Conservation (phyloP, 2,329 filamentous ascomycete species). For the Stagonosporopsis vannaccii region DNA sequence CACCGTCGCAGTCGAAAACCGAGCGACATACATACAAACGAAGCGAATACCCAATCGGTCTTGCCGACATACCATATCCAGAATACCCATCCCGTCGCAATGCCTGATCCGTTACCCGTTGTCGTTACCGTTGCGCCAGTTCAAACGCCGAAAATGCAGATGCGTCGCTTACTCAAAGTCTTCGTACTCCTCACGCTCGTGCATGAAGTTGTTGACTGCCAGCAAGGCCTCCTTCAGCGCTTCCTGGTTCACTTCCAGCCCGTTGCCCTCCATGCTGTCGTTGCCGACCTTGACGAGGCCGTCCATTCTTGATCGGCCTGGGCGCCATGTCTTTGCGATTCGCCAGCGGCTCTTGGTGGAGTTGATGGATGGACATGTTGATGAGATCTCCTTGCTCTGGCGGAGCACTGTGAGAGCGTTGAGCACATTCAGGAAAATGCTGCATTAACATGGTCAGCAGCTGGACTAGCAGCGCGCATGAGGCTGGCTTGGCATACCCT, state of each 20-base stretch:
- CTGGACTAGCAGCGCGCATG: conserved; percentile 8
- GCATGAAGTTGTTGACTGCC: conserved; percentile 50
- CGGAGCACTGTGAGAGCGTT: conserved; percentile 44
- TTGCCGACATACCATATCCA: conserved; percentile 17
- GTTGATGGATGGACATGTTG: conserved; percentile 42
- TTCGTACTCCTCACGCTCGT: conserved; percentile 43
- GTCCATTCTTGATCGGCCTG: conserved; percentile 40
- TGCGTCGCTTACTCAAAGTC: conserved; percentile 21
- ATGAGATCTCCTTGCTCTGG: conserved; percentile 41
- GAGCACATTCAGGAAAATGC: conserved; percentile 48
- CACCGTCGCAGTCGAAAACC: conserved; percentile 24
- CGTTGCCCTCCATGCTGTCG: conserved; percentile 40
- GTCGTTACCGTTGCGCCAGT: conserved; percentile 30
- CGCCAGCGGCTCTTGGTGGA: conserved; percentile 44
- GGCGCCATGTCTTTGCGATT: conserved; percentile 39
- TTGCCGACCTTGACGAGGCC: conserved; percentile 45
- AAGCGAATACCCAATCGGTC: conserved; percentile 20
- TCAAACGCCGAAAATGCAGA: conserved; percentile 26
- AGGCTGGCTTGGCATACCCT: conserved; percentile 34
- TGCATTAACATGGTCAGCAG: conserved; percentile 26
- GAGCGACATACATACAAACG: conserved; percentile 30
- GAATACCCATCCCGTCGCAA: conserved; percentile 26
- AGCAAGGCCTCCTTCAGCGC: conserved; percentile 42
- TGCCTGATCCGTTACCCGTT: conserved; percentile 21
- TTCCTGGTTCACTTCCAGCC: conserved; percentile 45